Percentiles rank a stretch among this genome's conserved stretches.
Evolutionary conservation across 352 stramenopile species (phyloP).

Genomic region (Thraustochytrium striatum): DNA sequence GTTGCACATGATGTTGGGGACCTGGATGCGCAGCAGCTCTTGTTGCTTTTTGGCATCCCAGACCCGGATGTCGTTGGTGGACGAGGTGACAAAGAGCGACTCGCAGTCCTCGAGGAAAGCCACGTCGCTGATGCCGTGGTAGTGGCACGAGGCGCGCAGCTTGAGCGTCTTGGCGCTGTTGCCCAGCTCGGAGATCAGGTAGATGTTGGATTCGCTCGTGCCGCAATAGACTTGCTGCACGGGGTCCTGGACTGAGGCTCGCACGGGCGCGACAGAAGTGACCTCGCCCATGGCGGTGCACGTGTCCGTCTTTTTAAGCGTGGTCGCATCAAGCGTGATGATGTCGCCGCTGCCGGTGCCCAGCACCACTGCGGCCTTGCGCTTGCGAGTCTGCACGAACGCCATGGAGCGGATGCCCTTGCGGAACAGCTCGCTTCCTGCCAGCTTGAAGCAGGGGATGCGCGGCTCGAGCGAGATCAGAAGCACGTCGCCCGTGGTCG

Average conservation of each 20-base stretch:
- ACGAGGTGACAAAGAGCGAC: conserved; percentile 89
- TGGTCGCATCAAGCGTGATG: conserved; percentile 71
- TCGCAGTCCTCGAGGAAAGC: conserved; percentile 86
- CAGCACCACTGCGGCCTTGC: conserved; percentile 64
- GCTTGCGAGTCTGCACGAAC: conserved; percentile 70
- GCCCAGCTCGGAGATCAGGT: conserved; percentile 63
- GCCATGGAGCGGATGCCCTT: conserved; percentile 81
- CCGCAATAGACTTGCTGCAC: conserved; percentile 75
- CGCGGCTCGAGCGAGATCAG: conserved; percentile 79
- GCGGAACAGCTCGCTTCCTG: conserved; percentile 84
- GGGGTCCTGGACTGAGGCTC: conserved; percentile 50
- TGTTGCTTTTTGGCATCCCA: conserved; percentile 84
- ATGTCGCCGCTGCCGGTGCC: conserved; percentile 84
- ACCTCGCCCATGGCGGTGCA: conserved; percentile 80
- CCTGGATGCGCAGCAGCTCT: conserved; percentile 92
- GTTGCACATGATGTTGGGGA: conserved; percentile 90
- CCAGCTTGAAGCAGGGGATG: conserved; percentile 69
- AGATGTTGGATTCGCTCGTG: conserved; percentile 89
- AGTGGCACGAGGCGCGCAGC: conserved; percentile 82
- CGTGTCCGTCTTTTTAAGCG: conserved; percentile 67
- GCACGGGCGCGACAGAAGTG: conserved; percentile 71
- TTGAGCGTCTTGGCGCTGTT: conserved; percentile 63
- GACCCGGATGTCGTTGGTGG: conserved; percentile 80
- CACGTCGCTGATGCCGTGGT: conserved; percentile 84
- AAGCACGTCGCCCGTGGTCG: conserved; percentile 89